phyloP scores from a whole-genome alignment of 768 basidiomycete species.

The Tricholomella constricta region DNA sequence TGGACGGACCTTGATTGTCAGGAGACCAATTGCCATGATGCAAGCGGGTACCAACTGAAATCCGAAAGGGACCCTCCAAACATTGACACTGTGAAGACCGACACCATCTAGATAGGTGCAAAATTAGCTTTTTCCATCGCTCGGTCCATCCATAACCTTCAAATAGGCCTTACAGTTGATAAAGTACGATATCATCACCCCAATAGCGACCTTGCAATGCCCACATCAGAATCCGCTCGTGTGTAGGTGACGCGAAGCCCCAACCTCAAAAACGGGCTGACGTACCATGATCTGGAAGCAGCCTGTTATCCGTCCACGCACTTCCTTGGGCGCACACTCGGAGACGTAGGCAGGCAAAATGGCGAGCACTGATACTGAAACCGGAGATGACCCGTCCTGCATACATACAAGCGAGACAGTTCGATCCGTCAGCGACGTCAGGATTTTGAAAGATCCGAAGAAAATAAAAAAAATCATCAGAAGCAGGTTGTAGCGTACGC shows the following conservation, averaged over 20 bases:
- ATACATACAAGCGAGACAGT: slow-evolving; percentile 75
- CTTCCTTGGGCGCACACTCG: slow-evolving; percentile 85
- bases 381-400: slow-evolving; percentile 80
- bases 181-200: slow-evolving; percentile 86
- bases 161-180: slow-evolving; percentile 72
- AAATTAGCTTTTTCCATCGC: background rate
- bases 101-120: slow-evolving; percentile 54
- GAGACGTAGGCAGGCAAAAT: slow-evolving; percentile 86
- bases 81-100: slow-evolving; percentile 49
- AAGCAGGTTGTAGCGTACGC: background rate
- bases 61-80: slow-evolving; percentile 79
- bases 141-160: background rate
- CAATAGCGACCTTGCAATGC: slow-evolving; percentile 57
- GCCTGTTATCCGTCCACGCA: slow-evolving; percentile 84
- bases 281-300: slow-evolving; percentile 82
- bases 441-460: slow-evolving; percentile 55
- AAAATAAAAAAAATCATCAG: background rate
- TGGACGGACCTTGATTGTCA: slow-evolving; percentile 57
- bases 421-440: slow-evolving; percentile 62
- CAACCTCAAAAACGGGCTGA: background rate
- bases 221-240: background rate
- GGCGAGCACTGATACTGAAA: slow-evolving; percentile 74
- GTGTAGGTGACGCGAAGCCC: background rate
- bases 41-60: slow-evolving; percentile 80
- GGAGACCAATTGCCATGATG: slow-evolving; percentile 65